These are phyloP conservation scores for Suillus bovinus DNA, from an alignment of 768 basidiomycete genomes.

Conservation along the genomic window DNA sequence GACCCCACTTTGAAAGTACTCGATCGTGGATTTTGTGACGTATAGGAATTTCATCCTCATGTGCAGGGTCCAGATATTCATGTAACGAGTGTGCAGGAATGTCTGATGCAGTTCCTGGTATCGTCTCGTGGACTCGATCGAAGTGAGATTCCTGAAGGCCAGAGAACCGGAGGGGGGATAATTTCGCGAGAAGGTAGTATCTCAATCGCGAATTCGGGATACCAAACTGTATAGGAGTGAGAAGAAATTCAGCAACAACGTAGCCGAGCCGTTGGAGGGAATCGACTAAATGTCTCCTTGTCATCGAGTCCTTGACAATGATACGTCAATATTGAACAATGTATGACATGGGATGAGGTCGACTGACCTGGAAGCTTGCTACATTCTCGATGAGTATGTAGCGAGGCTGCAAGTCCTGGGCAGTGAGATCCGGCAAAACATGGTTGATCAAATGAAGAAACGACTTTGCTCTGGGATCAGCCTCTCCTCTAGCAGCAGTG, in stretches of 20 bases:
- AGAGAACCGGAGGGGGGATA: slow-evolving; percentile 40
- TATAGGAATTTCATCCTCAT: slow-evolving; percentile 18
- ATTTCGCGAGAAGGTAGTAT: slow-evolving; percentile 77
- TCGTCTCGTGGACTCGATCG: slow-evolving; percentile 45
- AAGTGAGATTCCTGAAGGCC: slow-evolving; percentile 18
- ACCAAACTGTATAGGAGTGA: slow-evolving; percentile 78
- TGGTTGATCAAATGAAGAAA: slow-evolving; percentile 69
- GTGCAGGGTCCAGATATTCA: slow-evolving; percentile 14
- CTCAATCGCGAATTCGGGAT: slow-evolving; percentile 82
- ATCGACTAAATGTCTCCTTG: slow-evolving; percentile 54
- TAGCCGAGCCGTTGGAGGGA: slow-evolving; percentile 59
- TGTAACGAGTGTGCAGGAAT: slow-evolving; percentile 11
- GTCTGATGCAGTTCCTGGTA: slow-evolving; percentile 40
- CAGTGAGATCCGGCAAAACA: slow-evolving; percentile 60
- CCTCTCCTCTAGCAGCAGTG: slow-evolving; percentile 65
- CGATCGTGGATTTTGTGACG: slow-evolving; percentile 54
- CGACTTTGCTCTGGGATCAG: slow-evolving; percentile 73
- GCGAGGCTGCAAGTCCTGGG: slow-evolving; percentile 47
- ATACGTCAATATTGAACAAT: slow-evolving; percentile 12
- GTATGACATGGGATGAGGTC: slow-evolving; percentile 7
- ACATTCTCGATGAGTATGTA: slow-evolving; percentile 79
- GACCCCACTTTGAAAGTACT: slow-evolving; percentile 72
- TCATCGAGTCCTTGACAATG: slow-evolving; percentile 56
- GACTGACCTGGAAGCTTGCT: slow-evolving; percentile 74
- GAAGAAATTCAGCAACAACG: slow-evolving; percentile 54